A percentile compares a stretch with the other conserved stretches of the same genome.
Evolutionary conservation across 306 rosid genomes (phyloP).

Genomic region (Vigna radiata): DNA sequence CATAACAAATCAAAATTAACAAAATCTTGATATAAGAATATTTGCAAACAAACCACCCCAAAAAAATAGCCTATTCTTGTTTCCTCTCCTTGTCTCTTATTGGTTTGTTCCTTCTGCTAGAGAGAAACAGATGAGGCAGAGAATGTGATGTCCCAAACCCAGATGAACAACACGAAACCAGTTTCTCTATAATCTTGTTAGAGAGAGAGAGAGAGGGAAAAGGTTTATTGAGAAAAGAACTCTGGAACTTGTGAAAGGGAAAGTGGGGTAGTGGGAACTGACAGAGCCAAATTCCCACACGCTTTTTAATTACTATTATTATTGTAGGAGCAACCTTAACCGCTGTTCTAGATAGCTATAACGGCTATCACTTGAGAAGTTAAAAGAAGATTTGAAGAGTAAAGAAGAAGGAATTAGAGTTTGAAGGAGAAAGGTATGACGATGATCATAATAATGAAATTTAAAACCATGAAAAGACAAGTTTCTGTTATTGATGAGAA

Average conservation of each 20-base stretch:
- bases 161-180: neutral
- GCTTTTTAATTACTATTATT: neutral
- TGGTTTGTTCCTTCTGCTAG: slow-evolving; percentile 29
- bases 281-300: neutral
- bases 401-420: slow-evolving; percentile 1
- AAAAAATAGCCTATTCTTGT: neutral
- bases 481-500: neutral
- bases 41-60: neutral
- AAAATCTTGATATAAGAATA: neutral
- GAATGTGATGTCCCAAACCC: neutral
- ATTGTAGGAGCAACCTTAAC: slow-evolving; percentile 18
- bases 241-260: neutral
- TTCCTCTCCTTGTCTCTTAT: neutral
- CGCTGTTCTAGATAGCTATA: slow-evolving; percentile 26
- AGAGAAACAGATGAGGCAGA: neutral
- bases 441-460: neutral
- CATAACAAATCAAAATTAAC: neutral
- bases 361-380: slow-evolving; percentile 38
- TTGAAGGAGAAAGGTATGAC: neutral
- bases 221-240: neutral
- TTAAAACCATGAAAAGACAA: neutral
- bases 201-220: neutral
- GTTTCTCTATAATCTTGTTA: neutral
- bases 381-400: neutral
- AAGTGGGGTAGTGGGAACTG: neutral